Evolutionary conservation across 768 basidiomycete genomes (phyloP).

Genomic region (Suillus clintonianus): DNA sequence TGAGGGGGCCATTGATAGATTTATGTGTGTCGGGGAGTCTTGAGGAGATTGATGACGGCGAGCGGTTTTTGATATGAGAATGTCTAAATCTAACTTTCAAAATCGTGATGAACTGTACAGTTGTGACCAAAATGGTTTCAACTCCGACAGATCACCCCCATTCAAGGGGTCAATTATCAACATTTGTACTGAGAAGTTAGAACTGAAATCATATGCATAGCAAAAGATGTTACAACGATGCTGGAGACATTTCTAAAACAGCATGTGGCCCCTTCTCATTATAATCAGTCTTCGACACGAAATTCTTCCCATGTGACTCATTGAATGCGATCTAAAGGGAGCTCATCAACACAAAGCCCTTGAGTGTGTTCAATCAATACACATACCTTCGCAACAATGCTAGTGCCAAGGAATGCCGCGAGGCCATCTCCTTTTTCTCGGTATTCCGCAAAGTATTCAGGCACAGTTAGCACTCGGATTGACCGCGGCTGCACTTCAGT

Average conservation of each 20-base stretch:
- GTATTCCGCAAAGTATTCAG: slow-evolving; percentile 92
- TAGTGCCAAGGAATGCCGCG: slow-evolving; percentile 79
- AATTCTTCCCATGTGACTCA: slow-evolving; percentile 66
- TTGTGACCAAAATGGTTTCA: slow-evolving; percentile 20
- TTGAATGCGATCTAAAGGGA: slow-evolving; percentile 67
- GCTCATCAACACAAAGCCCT: neutral
- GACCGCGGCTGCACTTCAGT: slow-evolving; percentile 73
- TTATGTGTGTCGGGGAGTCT: slow-evolving; percentile 10
- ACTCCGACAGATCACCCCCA: slow-evolving; percentile 21
- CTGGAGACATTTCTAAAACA: slow-evolving; percentile 77
- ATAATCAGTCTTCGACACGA: slow-evolving; percentile 81
- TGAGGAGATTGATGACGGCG: slow-evolving; percentile 13
- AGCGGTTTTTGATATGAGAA: neutral
- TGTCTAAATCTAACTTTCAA: slow-evolving; percentile 18
- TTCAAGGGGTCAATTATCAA: neutral
- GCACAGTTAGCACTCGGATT: slow-evolving; percentile 65
- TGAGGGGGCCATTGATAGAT: slow-evolving; percentile 80
- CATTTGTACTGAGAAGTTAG: neutral
- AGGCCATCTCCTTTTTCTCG: slow-evolving; percentile 81
- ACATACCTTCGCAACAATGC: slow-evolving; percentile 81
- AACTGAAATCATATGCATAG: neutral
- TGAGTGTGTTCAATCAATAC: slow-evolving; percentile 5
- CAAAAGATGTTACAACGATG: slow-evolving; percentile 50
- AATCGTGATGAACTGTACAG: slow-evolving; percentile 29
- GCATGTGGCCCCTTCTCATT: slow-evolving; percentile 69